Conservation (phyloP, 495 filamentous ascomycete genomes). For the Neurospora sp. region DNA sequence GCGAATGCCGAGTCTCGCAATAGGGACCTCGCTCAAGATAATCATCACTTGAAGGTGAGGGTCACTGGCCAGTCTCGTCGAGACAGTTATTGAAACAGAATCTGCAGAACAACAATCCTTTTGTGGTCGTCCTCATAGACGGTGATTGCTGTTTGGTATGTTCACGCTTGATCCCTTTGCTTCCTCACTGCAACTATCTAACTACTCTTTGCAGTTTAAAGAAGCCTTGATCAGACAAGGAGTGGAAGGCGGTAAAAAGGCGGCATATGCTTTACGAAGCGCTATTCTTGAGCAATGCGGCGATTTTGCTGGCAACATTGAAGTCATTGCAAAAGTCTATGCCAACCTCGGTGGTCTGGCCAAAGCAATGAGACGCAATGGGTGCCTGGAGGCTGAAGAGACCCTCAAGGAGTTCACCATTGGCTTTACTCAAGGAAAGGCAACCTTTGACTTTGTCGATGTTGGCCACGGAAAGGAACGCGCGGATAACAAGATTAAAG, state of each 20-base stretch:
- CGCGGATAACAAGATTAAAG: constrained; percentile 64
- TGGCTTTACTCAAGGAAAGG: constrained; percentile 65
- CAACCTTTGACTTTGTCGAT: constrained; percentile 67
- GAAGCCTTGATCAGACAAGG: constrained; percentile 54
- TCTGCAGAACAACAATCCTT: constrained; percentile 62
- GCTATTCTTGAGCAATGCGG: constrained; percentile 42
- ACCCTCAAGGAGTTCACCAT: constrained; percentile 57
- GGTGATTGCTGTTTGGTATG: constrained; percentile 64
- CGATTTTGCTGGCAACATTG: constrained; percentile 33
- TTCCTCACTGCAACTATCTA: background rate
- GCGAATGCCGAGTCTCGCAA: background rate
- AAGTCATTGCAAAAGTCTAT: constrained; percentile 59
- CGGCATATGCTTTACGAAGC: constrained; percentile 50
- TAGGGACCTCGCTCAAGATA: constrained; percentile 13
- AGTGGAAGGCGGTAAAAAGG: constrained; percentile 58
- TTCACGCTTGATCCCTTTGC: background rate
- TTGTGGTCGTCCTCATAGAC: constrained; percentile 66
- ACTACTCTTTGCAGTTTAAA: constrained; percentile 42
- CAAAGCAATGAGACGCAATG: constrained; percentile 48
- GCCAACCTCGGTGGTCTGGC: constrained; percentile 57
- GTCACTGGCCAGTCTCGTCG: background rate
- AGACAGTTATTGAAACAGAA: constrained; percentile 11
- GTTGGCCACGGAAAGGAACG: constrained; percentile 59
- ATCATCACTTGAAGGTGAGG: constrained; percentile 29
- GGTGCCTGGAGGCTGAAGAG: constrained; percentile 41